Evolutionary conservation across 768 basidiomycete species (phyloP).

Genomic region (Pholiota molesta): DNA sequence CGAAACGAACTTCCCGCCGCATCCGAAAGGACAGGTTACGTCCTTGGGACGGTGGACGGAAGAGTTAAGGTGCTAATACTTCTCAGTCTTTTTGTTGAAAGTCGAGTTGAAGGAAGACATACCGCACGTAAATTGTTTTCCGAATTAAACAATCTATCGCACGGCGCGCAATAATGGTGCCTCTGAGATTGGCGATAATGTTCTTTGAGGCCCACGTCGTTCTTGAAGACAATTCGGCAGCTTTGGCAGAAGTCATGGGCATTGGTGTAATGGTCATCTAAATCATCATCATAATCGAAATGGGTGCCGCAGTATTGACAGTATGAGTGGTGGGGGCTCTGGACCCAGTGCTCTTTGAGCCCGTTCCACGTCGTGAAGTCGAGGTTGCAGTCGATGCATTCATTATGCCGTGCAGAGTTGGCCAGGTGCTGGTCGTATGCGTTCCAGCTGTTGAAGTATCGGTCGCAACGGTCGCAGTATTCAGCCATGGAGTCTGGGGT

Average conservation of each 20-base stretch:
- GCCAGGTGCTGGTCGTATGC: conserved; percentile 38
- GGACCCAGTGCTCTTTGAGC: conserved; percentile 54
- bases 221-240: conserved; percentile 47
- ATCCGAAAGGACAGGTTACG: conserved; percentile 44
- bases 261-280: conserved; percentile 43
- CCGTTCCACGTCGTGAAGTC: conserved; percentile 45
- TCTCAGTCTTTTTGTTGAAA: not conserved
- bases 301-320: conserved; percentile 54
- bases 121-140: conserved; percentile 28
- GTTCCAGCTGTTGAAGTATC: conserved; percentile 30
- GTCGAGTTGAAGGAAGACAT: not conserved
- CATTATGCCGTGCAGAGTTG: conserved; percentile 41
- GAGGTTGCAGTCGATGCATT: conserved; percentile 46
- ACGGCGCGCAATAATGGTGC: conserved; percentile 48
- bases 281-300: conserved; percentile 34
- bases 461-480: conserved; percentile 37
- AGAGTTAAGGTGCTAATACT: conserved; percentile 50
- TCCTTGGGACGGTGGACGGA: conserved; percentile 46
- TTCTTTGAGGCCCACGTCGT: conserved; percentile 41
- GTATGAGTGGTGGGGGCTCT: conserved; percentile 51
- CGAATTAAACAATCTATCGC: conserved; percentile 45
- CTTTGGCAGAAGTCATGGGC: conserved; percentile 44
- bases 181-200: conserved; percentile 48
- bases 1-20: conserved; percentile 51
- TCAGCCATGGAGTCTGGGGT: conserved; percentile 7